phyloP scores from a whole-genome alignment of 2,329 filamentous ascomycete species.

The Onygena corvina region DNA sequence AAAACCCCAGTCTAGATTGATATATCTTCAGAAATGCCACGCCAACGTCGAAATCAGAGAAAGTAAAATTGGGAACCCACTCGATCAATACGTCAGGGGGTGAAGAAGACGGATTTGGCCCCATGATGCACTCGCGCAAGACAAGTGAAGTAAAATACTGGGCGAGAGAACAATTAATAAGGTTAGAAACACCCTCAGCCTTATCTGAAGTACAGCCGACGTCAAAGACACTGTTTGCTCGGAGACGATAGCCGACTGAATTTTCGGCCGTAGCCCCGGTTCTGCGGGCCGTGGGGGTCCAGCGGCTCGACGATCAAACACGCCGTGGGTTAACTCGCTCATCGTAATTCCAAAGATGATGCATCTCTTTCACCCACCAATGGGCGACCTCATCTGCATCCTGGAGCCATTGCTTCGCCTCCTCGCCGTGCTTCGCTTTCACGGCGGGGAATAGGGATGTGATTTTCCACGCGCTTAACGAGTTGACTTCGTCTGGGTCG shows the following conservation, averaged over 20 bases:
- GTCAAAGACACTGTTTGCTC: background rate
- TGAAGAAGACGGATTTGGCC: background rate
- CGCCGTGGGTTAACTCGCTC: background rate
- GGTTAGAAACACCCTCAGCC: constrained; percentile 1
- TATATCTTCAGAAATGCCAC: constrained; percentile 2
- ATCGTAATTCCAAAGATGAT: constrained; percentile 15
- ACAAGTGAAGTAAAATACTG: background rate
- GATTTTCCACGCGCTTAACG: constrained; percentile 26
- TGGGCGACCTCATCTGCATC: constrained; percentile 28
- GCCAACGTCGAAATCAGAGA: background rate
- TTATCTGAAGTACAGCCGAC: background rate
- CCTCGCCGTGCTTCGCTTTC: constrained; percentile 21
- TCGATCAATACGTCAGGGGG: background rate
- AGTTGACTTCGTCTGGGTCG: constrained; percentile 27
- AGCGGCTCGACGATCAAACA: background rate
- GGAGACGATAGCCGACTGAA: background rate
- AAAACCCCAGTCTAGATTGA: background rate
- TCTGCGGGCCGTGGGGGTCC: background rate
- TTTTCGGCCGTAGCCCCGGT: background rate
- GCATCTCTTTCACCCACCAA: constrained; percentile 31
- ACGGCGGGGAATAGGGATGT: constrained; percentile 21
- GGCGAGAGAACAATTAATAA: background rate
- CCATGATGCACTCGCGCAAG: background rate
- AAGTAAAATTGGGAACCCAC: background rate
- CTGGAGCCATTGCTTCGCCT: constrained; percentile 26